These are phyloP conservation scores for Rutidosis leptorrhynchoides DNA, from an alignment of 129 eudicot species.

Conservation along the genomic window DNA sequence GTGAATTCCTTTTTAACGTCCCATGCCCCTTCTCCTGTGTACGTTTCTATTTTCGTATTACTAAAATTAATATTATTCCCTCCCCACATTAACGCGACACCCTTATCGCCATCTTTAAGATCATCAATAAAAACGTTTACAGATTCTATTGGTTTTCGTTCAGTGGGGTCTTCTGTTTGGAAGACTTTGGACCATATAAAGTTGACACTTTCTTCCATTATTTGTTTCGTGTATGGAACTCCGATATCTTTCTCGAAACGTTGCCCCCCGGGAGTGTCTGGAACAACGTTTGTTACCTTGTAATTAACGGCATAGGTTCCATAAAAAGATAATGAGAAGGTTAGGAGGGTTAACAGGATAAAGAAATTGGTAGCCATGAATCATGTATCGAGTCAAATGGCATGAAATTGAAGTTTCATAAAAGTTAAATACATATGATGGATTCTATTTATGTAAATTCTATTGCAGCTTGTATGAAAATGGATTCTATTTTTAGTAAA, in stretches of 20 bases:
- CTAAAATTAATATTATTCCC: slow-evolving; percentile 18
- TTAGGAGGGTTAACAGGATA: background rate
- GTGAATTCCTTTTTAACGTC: slow-evolving; percentile 21
- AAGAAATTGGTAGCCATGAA: slow-evolving; percentile 16
- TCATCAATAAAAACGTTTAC: background rate
- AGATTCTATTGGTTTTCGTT: slow-evolving; percentile 13
- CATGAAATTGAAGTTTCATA: background rate
- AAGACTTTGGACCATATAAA: slow-evolving; percentile 10
- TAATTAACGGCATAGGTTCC: background rate
- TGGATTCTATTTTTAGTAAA: background rate
- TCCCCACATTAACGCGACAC: slow-evolving; percentile 10
- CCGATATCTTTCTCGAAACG: slow-evolving; percentile 14
- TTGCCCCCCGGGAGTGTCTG: slow-evolving; percentile 4
- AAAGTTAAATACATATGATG: background rate
- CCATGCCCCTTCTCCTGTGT: background rate
- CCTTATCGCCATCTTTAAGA: background rate
- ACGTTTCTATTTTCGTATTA: background rate
- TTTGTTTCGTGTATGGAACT: background rate
- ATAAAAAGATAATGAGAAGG: slow-evolving; percentile 5
- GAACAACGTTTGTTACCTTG: background rate
- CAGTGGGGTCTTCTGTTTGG: slow-evolving; percentile 4
- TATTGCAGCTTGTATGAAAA: background rate
- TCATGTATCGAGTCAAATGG: background rate
- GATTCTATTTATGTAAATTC: background rate
- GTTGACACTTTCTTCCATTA: slow-evolving; percentile 15